phyloP scores from a whole-genome alignment of 805 yeast genomes.

The Sugiyamaella smithiae region DNA sequence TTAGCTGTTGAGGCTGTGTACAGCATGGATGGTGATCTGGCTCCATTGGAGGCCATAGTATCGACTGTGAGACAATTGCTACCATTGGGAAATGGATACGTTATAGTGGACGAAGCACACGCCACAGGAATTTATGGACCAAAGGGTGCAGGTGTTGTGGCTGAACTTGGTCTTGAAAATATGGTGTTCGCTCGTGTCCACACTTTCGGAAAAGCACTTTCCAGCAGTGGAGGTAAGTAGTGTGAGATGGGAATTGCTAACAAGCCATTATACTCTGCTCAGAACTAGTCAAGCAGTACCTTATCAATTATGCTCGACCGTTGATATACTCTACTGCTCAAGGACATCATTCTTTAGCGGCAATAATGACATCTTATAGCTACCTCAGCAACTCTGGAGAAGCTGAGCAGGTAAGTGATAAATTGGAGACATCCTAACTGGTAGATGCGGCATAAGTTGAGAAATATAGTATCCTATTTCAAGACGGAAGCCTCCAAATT shows the following conservation, averaged over 20 bases:
- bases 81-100: constrained; percentile 50
- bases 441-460: neutral
- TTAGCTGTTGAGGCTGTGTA: constrained; percentile 27
- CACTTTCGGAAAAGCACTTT: constrained; percentile 29
- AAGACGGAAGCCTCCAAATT: neutral
- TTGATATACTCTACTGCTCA: constrained; percentile 26
- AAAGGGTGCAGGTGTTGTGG: constrained; percentile 59
- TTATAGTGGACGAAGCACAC: constrained; percentile 87
- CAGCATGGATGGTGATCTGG: constrained; percentile 29
- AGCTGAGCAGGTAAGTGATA: constrained; percentile 3
- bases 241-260: neutral
- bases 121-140: constrained; percentile 90
- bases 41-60: constrained; percentile 20
- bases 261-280: constrained; percentile 24
- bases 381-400: constrained; percentile 7
- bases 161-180: constrained; percentile 18
- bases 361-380: constrained; percentile 23
- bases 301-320: constrained; percentile 28
- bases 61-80: constrained; percentile 3
- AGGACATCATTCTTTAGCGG: constrained; percentile 18
- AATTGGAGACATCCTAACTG: neutral
- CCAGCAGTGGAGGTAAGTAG: constrained; percentile 23
- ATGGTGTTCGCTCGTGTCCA: constrained; percentile 22
- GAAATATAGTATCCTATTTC: neutral
- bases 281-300: constrained; percentile 13